Evolutionary conservation across 1,139 yeast species (phyloP).

Genomic region (Blastobotrys capitulatus): DNA sequence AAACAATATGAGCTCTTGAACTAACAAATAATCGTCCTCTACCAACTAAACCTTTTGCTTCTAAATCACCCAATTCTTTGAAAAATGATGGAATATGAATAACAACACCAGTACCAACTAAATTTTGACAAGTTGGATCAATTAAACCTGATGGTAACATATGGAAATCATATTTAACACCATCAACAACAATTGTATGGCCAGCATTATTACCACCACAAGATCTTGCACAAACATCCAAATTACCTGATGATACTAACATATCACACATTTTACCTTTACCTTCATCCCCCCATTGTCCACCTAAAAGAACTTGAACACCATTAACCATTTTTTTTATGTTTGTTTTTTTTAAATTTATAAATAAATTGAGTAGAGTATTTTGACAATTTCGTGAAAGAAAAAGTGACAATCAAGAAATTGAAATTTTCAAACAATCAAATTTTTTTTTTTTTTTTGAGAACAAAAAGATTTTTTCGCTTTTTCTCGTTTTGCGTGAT

Average conservation of each 20-base stretch:
- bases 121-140: constrained; percentile 82
- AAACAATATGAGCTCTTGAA: constrained; percentile 92
- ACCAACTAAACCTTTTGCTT: constrained; percentile 65
- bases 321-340: constrained; percentile 55
- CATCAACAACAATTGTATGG: constrained; percentile 91
- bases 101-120: constrained; percentile 96
- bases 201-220: constrained; percentile 99
- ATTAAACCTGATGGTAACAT: constrained; percentile 97
- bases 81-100: constrained; percentile 92
- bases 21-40: constrained; percentile 79
- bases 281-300: constrained; percentile 99
- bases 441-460: too few species aligned
- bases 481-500: too few species aligned
- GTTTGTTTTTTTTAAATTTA: not conserved
- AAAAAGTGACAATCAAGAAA: not conserved
- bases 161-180: constrained; percentile 90
- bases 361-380: not conserved
- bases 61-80: constrained; percentile 75
- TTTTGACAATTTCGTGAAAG: not conserved
- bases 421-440: not conserved
- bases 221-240: constrained; percentile 96
- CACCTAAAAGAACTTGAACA: constrained; percentile 63
- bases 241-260: constrained; percentile 52
- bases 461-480: too few species aligned
- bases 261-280: constrained; percentile 87